Evolutionary conservation across 164 flowering plant species (phyloP).

Genomic region (Vitis rotundifolia): DNA sequence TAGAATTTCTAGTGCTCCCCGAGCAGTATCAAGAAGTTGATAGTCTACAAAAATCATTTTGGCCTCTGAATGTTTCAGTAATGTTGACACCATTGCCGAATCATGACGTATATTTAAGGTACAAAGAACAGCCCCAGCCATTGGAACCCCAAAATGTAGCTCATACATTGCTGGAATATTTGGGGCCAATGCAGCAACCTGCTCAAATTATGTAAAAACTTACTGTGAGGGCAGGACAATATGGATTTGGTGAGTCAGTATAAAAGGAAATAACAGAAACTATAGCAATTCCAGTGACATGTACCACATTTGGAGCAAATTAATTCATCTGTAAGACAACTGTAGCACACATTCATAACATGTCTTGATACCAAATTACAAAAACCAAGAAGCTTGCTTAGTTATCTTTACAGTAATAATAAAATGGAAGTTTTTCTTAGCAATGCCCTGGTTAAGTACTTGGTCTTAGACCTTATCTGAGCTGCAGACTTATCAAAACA

Average conservation of each 20-base stretch:
- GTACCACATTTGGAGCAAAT: no score
- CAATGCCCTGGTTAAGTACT: no score
- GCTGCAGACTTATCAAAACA: no score
- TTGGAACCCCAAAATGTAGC: constrained; percentile 69
- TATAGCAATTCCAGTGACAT: no score
- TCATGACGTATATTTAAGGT: constrained; percentile 56
- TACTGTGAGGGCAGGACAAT: not conserved
- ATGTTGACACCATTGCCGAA: constrained; percentile 42
- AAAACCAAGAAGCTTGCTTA: no score
- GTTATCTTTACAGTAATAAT: no score
- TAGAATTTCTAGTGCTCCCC: constrained; percentile 31
- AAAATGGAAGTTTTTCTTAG: no score
- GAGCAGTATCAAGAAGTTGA: constrained; percentile 25
- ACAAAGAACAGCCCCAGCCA: constrained; percentile 64
- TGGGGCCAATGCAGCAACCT: constrained; percentile 62
- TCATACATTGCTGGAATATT: constrained; percentile 66
- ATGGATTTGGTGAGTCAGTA: not conserved
- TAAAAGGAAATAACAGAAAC: no score
- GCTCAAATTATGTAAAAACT: constrained; percentile 3
- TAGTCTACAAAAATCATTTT: constrained; percentile 47
- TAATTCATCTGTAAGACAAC: no score
- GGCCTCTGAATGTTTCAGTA: constrained; percentile 55
- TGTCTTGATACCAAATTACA: no score
- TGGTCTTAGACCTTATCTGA: no score
- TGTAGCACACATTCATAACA: no score